phyloP scores from a whole-genome alignment of 2,329 filamentous ascomycete species.

The Trichophyton mentagrophytes region DNA sequence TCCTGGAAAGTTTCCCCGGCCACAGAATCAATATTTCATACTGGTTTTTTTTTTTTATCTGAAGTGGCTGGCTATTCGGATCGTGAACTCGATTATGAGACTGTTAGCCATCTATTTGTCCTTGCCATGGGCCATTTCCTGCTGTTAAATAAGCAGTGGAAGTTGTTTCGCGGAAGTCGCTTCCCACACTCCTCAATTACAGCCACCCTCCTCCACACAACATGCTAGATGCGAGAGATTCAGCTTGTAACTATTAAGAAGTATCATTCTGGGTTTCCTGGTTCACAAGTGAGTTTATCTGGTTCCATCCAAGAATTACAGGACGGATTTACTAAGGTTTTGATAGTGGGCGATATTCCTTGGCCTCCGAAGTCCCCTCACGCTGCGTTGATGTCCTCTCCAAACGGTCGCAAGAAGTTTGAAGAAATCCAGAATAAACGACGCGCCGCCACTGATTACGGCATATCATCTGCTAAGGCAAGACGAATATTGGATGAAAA shows the following conservation, averaged over 20 bases:
- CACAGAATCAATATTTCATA: neutral
- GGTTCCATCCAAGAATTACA: too few species aligned
- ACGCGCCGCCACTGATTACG: constrained; percentile 27
- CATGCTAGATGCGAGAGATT: neutral
- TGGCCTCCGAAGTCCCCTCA: constrained; percentile 54
- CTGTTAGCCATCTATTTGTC: neutral
- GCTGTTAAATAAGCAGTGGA: neutral
- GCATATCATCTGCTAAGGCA: constrained; percentile 13
- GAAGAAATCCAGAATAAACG: constrained; percentile 53
- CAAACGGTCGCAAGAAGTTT: constrained; percentile 64
- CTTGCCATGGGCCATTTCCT: neutral
- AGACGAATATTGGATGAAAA: constrained; percentile 12
- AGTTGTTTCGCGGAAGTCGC: neutral
- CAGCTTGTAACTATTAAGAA: neutral
- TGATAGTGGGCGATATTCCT: constrained; percentile 13
- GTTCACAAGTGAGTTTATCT: neutral
- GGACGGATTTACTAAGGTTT: neutral
- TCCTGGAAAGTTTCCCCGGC: neutral
- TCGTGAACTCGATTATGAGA: neutral
- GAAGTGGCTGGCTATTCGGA: neutral
- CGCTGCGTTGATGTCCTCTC: constrained; percentile 54
- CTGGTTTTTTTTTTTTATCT: neutral
- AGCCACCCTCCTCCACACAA: neutral
- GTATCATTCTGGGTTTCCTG: neutral
- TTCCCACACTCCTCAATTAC: neutral